Evolutionary conservation across 140 eudicot genomes (phyloP).

Genomic region (Senecio squalidus): DNA sequence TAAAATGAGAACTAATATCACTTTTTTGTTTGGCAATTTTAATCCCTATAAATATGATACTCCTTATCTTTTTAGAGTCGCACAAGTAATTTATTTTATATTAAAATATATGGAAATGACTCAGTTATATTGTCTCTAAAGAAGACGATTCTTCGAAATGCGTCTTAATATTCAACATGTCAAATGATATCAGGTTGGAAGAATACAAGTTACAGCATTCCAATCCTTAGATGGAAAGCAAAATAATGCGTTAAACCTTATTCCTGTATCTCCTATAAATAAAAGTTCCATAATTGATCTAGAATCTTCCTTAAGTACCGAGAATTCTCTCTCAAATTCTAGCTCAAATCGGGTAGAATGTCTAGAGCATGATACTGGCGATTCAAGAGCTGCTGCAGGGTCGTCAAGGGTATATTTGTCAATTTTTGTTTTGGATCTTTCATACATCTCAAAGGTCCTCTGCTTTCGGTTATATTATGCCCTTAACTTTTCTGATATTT

Average conservation of each 20-base stretch:
- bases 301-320: constrained; percentile 73
- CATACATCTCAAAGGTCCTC: constrained; percentile 3
- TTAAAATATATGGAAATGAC: neutral
- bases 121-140: neutral
- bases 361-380: constrained; percentile 82
- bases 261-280: constrained; percentile 48
- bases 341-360: constrained; percentile 46
- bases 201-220: constrained; percentile 96
- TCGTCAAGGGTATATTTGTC: constrained; percentile 48
- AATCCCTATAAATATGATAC: neutral
- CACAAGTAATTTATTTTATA: neutral
- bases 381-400: constrained; percentile 49
- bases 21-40: neutral
- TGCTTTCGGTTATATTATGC: neutral
- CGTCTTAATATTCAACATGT: neutral
- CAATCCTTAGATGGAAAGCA: constrained; percentile 95
- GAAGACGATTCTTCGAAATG: neutral
- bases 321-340: constrained; percentile 37
- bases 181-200: constrained; percentile 61
- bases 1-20: constrained; percentile 1
- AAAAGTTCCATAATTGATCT: constrained; percentile 53
- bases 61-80: neutral
- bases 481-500: constrained; percentile 8
- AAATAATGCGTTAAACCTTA: constrained; percentile 37
- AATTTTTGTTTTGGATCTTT: neutral